Percentiles rank a stretch among this genome's conserved stretches.
Conservation (phyloP, 192 early-diverging fungal genomes). For the Rhizophagus prolifer region DNA sequence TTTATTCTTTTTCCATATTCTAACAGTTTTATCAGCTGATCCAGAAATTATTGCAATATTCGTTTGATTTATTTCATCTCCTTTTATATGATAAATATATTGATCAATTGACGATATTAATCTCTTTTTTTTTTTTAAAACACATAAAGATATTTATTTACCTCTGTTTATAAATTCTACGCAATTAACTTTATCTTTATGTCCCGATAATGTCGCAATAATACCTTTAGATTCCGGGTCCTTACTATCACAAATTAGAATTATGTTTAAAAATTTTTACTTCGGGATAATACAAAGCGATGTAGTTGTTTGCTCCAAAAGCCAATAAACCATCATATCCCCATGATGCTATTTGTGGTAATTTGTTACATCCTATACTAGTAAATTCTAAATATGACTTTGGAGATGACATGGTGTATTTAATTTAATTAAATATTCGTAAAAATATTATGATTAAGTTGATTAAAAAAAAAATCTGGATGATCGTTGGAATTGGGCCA, state of each 20-base stretch:
- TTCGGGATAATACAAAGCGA: conserved; percentile 73
- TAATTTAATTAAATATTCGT: too few relatives aligned
- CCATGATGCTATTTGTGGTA: conserved; percentile 65
- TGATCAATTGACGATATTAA: too few relatives aligned
- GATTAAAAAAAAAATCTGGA: too few relatives aligned
- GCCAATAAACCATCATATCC: conserved; percentile 58
- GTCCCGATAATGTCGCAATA: conserved; percentile 66
- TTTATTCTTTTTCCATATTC: conserved; percentile 63
- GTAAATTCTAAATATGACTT: conserved; percentile 55
- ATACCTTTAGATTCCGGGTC: conserved; percentile 51
- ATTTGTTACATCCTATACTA: conserved; percentile 64
- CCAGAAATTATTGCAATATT: conserved; percentile 73
- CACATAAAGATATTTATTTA: too few relatives aligned
- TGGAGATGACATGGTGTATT: background rate
- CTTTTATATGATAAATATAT: too few relatives aligned
- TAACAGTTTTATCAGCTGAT: conserved; percentile 74
- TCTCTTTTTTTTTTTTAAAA: too few relatives aligned
- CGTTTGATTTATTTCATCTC: conserved; percentile 42
- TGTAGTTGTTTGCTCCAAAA: conserved; percentile 65
- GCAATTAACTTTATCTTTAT: conserved; percentile 74
- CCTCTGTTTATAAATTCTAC: conserved; percentile 67
- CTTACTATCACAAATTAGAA: background rate
- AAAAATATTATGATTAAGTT: too few relatives aligned
- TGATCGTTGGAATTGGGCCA: too few relatives aligned
- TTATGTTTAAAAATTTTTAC: conserved; percentile 16